Evolutionary conservation across 179 eudicot genomes (phyloP).

Genomic region (Pouteria campechiana): DNA sequence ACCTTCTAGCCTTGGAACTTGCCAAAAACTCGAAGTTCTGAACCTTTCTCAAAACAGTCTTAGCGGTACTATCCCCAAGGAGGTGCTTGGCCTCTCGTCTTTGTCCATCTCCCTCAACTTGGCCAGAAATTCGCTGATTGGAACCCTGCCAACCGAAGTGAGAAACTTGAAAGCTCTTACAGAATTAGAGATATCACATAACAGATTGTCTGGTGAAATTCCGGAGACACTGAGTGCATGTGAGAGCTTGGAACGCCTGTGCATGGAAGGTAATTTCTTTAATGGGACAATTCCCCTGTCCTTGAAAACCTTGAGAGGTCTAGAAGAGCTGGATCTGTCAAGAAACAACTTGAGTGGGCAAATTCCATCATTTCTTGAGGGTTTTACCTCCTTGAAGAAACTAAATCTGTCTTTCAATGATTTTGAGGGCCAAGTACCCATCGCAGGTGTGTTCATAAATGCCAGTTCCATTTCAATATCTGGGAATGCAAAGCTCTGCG

Average conservation of each 20-base stretch:
- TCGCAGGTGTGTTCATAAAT: constrained; percentile 15
- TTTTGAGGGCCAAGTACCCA: constrained; percentile 22
- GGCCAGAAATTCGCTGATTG: constrained; percentile 5
- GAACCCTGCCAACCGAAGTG: constrained; percentile 9
- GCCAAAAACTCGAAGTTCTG: not conserved
- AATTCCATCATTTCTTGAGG: constrained; percentile 14
- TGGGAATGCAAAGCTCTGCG: too few species aligned
- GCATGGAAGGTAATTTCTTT: constrained; percentile 5
- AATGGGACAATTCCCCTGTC: constrained; percentile 13
- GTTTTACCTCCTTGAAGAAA: constrained; percentile 2
- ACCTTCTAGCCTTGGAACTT: constrained; percentile 8
- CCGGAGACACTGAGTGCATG: constrained; percentile 15
- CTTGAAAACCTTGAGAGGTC: constrained; percentile 6
- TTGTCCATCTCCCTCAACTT: not conserved
- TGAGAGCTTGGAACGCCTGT: not conserved
- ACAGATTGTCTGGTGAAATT: constrained; percentile 10
- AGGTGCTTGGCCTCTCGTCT: constrained; percentile 7
- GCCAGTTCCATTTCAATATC: too few species aligned
- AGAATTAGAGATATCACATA: not conserved
- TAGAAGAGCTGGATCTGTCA: constrained; percentile 16
- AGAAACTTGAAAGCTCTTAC: constrained; percentile 2
- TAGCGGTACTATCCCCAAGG: constrained; percentile 7
- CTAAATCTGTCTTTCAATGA: constrained; percentile 28
- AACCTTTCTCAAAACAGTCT: constrained; percentile 5
- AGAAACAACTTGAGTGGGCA: constrained; percentile 17